Base-by-base conservation (phyloP, 73 alveolate genomes). In the Paramecium bursaria region DNA sequence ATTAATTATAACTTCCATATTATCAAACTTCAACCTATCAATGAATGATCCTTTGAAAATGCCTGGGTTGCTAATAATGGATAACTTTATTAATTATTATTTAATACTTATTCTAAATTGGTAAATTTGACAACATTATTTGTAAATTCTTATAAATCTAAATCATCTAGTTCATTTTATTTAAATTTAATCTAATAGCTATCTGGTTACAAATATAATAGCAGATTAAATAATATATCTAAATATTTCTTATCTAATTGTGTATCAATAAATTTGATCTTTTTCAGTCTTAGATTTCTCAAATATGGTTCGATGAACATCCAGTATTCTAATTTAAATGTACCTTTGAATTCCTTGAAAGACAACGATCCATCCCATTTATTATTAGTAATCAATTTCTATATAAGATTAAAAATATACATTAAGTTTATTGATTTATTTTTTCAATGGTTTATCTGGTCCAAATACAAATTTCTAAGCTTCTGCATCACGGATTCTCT, bases 131-230 rank as follows among this genome's bases (percentile, higher is more conserved):
- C 6, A 25, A 67, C 22, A 67, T 31, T 35, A 19, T 67, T 15
- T 9, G 44, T 15, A 21, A 67, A 67, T n/a, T 67, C 82, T 30
- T 67, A 21, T 15, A 67, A 7, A 67, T 67, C 82, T 44, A 21
- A 39, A 42, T 67, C 82, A 42, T 67, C 82, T 15, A 67, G 5
- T 19, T 67, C 82, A 67, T 67, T 67, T 19, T 67, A 42, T 67
- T 67, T 67, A 25, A 67, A 67, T 13, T 39, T 42, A 6, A 67
- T n/a, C 10, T 42, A 14, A 27, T 39, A 42, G 11, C 33, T 47
- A 5, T 31, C 21, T 2, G 82, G 82, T 2, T 31, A 39, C 2
- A 67, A 5, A 53, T 57, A 67, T 11, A 39, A 25, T 2, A 67
- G 19, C 3, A 31, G 55, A 21, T 47, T 67, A 31, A 33, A 33